These are phyloP conservation scores for Flaveria robusta DNA, from an alignment of 129 eudicot genomes.

Conservation along the genomic window DNA sequence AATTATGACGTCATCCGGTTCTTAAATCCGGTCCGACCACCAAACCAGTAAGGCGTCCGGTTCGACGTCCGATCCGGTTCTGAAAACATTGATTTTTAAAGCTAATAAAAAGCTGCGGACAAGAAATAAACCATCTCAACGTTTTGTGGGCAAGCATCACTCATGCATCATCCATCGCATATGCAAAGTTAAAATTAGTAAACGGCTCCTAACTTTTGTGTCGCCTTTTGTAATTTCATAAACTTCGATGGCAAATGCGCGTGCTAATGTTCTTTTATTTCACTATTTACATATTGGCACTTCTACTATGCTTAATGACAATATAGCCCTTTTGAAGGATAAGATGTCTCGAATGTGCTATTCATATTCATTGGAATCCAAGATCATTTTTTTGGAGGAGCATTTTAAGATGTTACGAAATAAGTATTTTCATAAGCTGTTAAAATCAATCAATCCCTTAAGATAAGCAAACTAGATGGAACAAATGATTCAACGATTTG, in stretches of 20 bases:
- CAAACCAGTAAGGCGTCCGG: too few relatives aligned
- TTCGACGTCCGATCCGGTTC: too few relatives aligned
- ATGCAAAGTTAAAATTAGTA: conserved; percentile 19
- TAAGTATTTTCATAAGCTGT: too few relatives aligned
- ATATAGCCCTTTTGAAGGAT: conserved; percentile 1
- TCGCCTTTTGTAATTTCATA: background rate
- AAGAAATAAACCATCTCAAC: conserved; percentile 30
- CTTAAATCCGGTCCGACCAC: too few relatives aligned
- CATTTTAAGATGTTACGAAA: background rate
- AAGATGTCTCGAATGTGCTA: background rate
- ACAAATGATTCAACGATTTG: too few relatives aligned
- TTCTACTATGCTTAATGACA: conserved; percentile 4
- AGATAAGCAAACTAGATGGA: too few relatives aligned
- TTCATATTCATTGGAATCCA: background rate
- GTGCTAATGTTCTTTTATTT: conserved; percentile 13
- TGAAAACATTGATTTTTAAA: too few relatives aligned
- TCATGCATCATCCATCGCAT: conserved; percentile 13
- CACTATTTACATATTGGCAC: background rate
- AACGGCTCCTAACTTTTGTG: conserved; percentile 37
- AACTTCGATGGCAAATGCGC: conserved; percentile 24
- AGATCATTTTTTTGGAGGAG: background rate
- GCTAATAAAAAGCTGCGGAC: too few relatives aligned
- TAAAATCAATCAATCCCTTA: too few relatives aligned
- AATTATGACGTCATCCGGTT: too few relatives aligned
- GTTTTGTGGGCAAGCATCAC: conserved; percentile 43